phyloP scores from a whole-genome alignment of 257 asterid genomes.

The Solanum sejunctum region DNA sequence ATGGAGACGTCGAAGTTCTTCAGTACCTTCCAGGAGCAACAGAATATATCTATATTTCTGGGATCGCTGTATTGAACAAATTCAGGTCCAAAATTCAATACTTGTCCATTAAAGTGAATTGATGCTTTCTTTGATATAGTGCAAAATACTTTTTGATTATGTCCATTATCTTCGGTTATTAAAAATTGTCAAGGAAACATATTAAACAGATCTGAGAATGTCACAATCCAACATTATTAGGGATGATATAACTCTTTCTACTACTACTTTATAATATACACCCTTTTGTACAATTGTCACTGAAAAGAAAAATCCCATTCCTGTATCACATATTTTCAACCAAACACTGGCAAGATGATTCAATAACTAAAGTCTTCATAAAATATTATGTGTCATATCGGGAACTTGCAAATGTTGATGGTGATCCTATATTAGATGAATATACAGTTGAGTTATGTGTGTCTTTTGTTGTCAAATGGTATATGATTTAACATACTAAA shows the following conservation, averaged over 20 bases:
- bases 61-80: slow-evolving; percentile 70
- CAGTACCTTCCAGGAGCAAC: slow-evolving; percentile 48
- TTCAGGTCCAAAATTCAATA: slow-evolving; percentile 36
- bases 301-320: not conserved
- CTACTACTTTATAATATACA: not conserved
- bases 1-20: slow-evolving; percentile 47
- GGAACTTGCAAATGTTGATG: not conserved
- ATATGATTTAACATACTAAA: not conserved
- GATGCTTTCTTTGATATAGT: not conserved
- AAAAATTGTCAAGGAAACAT: not conserved
- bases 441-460: not conserved
- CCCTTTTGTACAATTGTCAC: not conserved
- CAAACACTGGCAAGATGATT: not conserved
- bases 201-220: not conserved
- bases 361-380: not conserved
- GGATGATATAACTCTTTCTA: not conserved
- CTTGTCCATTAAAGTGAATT: not conserved
- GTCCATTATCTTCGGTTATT: not conserved
- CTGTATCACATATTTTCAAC: not conserved
- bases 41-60: slow-evolving; percentile 80
- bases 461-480: not conserved
- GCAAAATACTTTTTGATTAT: not conserved
- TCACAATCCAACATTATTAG: not conserved
- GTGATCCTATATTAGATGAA: not conserved
- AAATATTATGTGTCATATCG: not conserved